phyloP scores from a whole-genome alignment of 257 asterid genomes.

The Datura wrightii region DNA sequence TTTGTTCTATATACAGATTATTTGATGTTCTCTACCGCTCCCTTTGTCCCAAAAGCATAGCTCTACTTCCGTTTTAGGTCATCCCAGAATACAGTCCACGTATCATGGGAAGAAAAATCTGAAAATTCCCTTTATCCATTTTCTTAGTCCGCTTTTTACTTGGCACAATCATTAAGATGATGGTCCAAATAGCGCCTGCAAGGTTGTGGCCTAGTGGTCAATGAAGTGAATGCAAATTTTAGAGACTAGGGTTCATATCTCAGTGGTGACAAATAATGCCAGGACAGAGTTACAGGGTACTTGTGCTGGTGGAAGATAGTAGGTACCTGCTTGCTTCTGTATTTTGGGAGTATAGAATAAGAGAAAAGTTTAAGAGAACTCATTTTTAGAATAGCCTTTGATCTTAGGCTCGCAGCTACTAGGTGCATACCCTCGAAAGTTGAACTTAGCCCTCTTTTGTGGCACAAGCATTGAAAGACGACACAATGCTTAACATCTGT shows the following conservation, averaged over 20 bases:
- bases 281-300: neutral
- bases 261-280: neutral
- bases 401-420: neutral
- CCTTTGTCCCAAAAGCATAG: neutral
- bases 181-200: neutral
- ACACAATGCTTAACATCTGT: neutral
- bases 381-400: neutral
- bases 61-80: neutral
- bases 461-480: neutral
- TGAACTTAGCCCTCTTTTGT: conserved; percentile 16
- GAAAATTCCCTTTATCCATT: conserved; percentile 18
- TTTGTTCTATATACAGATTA: conserved; percentile 3
- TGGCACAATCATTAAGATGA: conserved; percentile 2
- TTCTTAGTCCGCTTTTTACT: neutral
- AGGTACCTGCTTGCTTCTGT: neutral
- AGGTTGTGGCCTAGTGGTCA: neutral
- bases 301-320: neutral
- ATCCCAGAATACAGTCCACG: neutral
- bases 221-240: neutral
- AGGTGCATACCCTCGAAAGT: neutral
- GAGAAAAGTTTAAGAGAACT: neutral
- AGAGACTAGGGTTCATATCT: neutral
- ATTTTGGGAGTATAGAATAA: neutral
- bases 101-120: conserved; percentile 22
- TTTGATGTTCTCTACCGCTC: conserved; percentile 4